Evolutionary conservation across 1,284 basidiomycete genomes (phyloP), one percentile per base, ranked within the genome.

Genomic region (Rhodotorula sp.): DNA sequence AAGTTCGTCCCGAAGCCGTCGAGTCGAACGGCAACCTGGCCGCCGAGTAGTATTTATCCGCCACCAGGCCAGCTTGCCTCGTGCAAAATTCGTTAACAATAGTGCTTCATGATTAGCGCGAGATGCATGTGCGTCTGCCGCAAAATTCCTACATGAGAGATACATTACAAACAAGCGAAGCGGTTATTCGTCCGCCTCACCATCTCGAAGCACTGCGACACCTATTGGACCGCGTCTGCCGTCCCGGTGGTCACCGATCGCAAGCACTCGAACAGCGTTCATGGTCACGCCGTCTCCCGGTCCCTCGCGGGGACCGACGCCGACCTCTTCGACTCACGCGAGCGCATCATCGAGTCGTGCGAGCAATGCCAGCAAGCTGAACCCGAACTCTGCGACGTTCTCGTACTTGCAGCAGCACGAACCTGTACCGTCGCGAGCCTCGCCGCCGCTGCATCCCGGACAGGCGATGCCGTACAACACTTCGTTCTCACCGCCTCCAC

Each of bases 301-400:
- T 22, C 48, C 60, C 1, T 60, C 59, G 29, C 59, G 59, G 10
- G 45, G 46, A 20, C 45, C 59, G 7, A 60, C 59, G 59, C 59
- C 59, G 33, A 49, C 60, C 46, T 15, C 51, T 26, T 24, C 51
- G 51, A 53, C 53, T 60, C 59, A 24, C 7, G 45, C 20, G 44
- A 26, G 58, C 26, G 58, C 58, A 26, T 26, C 44, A 44, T 58
- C 44, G 45, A 12, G 56, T 59, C 57, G 57, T 58, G 42, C 57
- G 57, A 22, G 20, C 37, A 44, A 60, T n/a, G 29, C 30, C 22
- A 64, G 54, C 45, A 57, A 48, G n/a, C 54, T 64, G 15, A 57
- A 64, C 44, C 62, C 62, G 6, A 26, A 48, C 30, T 30, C 26
- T 1, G 62, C 62, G 53, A 22, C 42, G 42, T 55, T 33, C 26